Base-by-base conservation (phyloP, 2,329 filamentous ascomycete species). In the Pezizomycotina sp. region DNA sequence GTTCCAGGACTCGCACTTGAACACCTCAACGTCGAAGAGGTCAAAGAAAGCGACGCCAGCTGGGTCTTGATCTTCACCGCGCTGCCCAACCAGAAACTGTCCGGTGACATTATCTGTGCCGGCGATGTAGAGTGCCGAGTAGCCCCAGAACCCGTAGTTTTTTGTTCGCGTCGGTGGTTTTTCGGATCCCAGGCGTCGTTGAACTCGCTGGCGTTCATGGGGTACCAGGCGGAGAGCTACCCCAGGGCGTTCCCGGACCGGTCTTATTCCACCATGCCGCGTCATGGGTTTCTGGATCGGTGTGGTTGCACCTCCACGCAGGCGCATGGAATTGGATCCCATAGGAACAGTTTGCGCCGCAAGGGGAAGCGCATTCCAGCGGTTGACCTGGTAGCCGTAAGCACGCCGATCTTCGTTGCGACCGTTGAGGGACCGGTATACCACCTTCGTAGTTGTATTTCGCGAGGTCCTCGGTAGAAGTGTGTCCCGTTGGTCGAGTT, bases 331-430 rank as follows among this genome's bases (percentile, higher is more conserved):
- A 37, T 5, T n/a, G 27, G 6, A 44, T 14, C n/a, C 31, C 31
- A 15, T 44, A 44, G 12, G 41, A 40, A 24, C 41, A 44, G 22
- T 44, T 44, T 21, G n/a, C 34, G 6, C 36, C 41, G 15, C 41
- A 44, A 10, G 41, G 41, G 9, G 36, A 40, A 2, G 6, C 1
- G 14, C 27, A 44, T 14, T 24, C 31, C 4, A 44, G 36, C 2
- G 41, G 41, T 19, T 40, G 25, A 6, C 41, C 41, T 4, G 37
- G 27, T 13, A 33, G 31, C 41, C 2, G 36, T 44, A 5, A 44
- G 26, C 9, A 37, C 34, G 2, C 24, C 41, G 18, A 44, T 26
- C 10, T 39, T 44, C 5, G 34, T 27, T 8, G 36, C 41, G 4
- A 37, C 22, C 4, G 41, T 25, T 6, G 36, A 27, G 1, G 41